Percentiles rank a stretch among this genome's conserved stretches.
Conservation (phyloP, 768 basidiomycete species). For the Hericium rajendrae region DNA sequence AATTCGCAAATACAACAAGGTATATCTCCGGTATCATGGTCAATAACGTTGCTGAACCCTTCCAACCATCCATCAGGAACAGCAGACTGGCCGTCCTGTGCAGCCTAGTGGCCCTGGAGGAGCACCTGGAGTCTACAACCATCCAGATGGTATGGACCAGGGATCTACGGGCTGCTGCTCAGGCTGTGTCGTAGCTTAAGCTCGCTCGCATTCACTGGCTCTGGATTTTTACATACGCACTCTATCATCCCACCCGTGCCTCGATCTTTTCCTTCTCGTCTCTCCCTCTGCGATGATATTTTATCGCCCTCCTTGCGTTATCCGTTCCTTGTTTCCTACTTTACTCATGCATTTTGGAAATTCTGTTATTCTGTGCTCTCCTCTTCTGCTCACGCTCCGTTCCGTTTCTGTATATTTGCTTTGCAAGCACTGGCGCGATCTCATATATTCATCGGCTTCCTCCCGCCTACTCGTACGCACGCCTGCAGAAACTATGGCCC, state of each 20-base stretch:
- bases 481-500: too few relatives aligned
- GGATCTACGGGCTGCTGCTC: conserved; percentile 54
- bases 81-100: conserved; percentile 66
- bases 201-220: background rate
- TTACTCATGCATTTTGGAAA: background rate
- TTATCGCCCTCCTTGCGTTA: background rate
- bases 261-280: conserved; percentile 2
- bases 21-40: conserved; percentile 20
- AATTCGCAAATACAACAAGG: conserved; percentile 91
- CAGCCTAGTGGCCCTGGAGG: conserved; percentile 32
- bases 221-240: conserved; percentile 1
- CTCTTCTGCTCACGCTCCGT: background rate
- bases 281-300: background rate
- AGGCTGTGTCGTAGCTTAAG: conserved; percentile 53
- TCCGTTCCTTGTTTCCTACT: background rate
- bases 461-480: too few relatives aligned
- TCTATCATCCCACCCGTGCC: conserved; percentile 8
- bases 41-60: background rate
- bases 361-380: background rate
- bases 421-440: background rate
- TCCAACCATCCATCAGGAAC: conserved; percentile 38
- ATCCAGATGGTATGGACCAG: conserved; percentile 40
- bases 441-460: background rate
- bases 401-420: background rate
- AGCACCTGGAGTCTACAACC: conserved; percentile 39